These are phyloP conservation scores for Rosa rugosa DNA, from an alignment of 306 rosid species.

Conservation along the genomic window DNA sequence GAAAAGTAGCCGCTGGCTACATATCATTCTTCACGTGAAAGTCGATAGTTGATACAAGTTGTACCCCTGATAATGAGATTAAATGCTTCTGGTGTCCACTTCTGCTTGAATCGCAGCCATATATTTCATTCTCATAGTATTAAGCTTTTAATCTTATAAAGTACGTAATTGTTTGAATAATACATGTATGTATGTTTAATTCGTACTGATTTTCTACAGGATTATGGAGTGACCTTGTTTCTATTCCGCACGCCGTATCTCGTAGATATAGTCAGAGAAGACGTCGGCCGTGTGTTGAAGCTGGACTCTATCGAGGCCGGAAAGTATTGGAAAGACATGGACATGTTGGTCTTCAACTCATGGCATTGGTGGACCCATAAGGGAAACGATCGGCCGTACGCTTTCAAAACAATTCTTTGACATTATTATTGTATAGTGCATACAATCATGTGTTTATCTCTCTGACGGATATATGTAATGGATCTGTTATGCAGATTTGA, in stretches of 20 bases:
- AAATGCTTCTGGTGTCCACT: conserved; percentile 9
- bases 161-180: neutral
- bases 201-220: conserved; percentile 43
- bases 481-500: conserved; percentile 62
- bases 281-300: conserved; percentile 64
- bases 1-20: neutral
- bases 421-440: neutral
- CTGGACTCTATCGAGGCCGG: conserved; percentile 71
- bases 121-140: neutral
- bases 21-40: conserved; percentile 3
- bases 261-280: conserved; percentile 66
- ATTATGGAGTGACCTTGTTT: conserved; percentile 60
- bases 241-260: conserved; percentile 79
- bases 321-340: conserved; percentile 78
- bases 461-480: neutral
- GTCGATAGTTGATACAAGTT: neutral
- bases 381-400: conserved; percentile 78
- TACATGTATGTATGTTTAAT: neutral
- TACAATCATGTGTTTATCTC: neutral
- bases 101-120: neutral
- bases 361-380: conserved; percentile 99
- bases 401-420: neutral
- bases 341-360: conserved; percentile 80
- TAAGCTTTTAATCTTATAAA: neutral
- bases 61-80: neutral